Base-by-base conservation (phyloP, 2,329 filamentous ascomycete species). In the Thyridium curvatum region DNA sequence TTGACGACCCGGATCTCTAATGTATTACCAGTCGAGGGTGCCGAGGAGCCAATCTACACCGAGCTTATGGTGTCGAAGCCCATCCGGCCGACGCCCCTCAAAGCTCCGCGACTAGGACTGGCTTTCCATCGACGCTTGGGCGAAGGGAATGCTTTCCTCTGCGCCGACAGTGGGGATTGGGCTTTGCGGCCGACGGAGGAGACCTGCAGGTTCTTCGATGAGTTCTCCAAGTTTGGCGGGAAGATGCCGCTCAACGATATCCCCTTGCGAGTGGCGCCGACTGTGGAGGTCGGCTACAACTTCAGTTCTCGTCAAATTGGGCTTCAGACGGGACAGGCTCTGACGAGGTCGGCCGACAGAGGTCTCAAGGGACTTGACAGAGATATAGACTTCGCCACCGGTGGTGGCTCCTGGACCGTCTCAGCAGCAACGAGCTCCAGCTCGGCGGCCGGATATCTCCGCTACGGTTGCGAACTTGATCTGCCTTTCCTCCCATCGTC, bases 81-180 rank as follows among this genome's bases (percentile, higher is more conserved):
- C 6, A 10, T 26, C 6, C 29, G 26, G 3, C 31, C 45, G 13
- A 16, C 13, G 8, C 37, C 52, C 14, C 49, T 48, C 4, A 40
- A 21, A 4, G 41, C 46, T 12, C 61, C 59, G 2, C 51, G 54
- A 4, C 38, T 59, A 12, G 53, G 56, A 8, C 40, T 62, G 7
- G 62, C 60, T 3, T 41, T 63, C 5, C 58, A 61, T 36, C 54
- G 58, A 16, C 53, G 53, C 8, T 41, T 64, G 2, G 53, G 52
- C 12, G 42, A 48, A 12, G 65, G 65, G 7, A 60, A 54, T 0
- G 54, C 52, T 10, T 69, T 68, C 34, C 35, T 62, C 29, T 56
- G 62, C 17, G 54, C 55, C 4, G 68, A 72, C 45, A 67, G 57
- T 30, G 68, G 67, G 4, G 60, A 66, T 36, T 68, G 65, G 64